Evolutionary conservation across 2,329 filamentous ascomycete genomes (phyloP), one percentile per base, ranked within the genome.

Genomic region (Canariomyces notabilis): DNA sequence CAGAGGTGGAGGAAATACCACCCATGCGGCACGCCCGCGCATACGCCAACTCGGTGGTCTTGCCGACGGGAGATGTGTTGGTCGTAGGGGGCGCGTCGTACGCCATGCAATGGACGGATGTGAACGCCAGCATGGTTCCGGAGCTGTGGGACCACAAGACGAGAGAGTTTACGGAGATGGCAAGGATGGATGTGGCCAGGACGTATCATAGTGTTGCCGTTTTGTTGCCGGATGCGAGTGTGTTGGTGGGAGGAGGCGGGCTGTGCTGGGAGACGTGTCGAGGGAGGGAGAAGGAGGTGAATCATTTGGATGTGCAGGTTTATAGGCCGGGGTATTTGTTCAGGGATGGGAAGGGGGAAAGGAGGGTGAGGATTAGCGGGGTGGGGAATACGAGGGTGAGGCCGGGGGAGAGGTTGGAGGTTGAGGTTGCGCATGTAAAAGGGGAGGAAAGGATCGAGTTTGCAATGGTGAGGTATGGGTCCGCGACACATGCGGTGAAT

Each of bases 281-380:
- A 6, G 63, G 64, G 50, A 71, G 67, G 49, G 59, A 60, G 1
- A 12, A 16, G 4, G 29, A 23, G 9, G 64, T 65, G 14, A 73
- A 80, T 46, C 78, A 82, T 51, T 68, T 67, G 32, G 74, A 81
- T 50, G 75, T 60, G 5, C 70, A 81, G 58, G 72, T 82, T 42
- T 81, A 66, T 4, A 42, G 16, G 22, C 79, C 78, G 0, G 70
- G 73, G 0, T 81, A 82, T 50, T 71, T 81, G 0, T 72, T 77
- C 49, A n/a, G n/a, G n/a, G n/a, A n/a, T n/a, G n/a, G n/a, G n/a
- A n/a, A n/a, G n/a, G n/a, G n/a, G n/a, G n/a, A n/a, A n/a, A n/a
- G n/a, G n/a, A n/a, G n/a, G n/a, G n/a, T n/a, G n/a, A n/a, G n/a
- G n/a, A n/a, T n/a, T n/a, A n/a, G n/a, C n/a, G n/a, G n/a, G n/a